Percentiles rank a stretch among this genome's conserved stretches.
Evolutionary conservation across 164 flowering plant species (phyloP).

Genomic region (Umbellularia californica): DNA sequence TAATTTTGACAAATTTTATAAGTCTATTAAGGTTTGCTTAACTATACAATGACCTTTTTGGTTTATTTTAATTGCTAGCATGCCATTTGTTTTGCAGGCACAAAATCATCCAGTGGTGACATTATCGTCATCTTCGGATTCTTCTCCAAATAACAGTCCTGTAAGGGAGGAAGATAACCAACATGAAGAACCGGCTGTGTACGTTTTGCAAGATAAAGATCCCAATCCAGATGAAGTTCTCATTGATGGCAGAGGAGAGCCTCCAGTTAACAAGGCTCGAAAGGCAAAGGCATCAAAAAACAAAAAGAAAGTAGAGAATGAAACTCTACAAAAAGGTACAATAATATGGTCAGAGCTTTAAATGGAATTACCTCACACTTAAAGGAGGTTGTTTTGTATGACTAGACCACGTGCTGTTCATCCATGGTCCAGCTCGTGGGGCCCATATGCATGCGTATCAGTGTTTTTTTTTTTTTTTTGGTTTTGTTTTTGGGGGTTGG

Average conservation of each 20-base stretch:
- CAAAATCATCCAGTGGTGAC: conserved; percentile 26
- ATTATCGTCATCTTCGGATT: conserved; percentile 59
- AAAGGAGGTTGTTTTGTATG: neutral
- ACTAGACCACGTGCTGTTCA: neutral
- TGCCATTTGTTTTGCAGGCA: conserved; percentile 32
- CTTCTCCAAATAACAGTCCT: conserved; percentile 28
- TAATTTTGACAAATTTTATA: no score
- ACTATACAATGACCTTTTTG: neutral
- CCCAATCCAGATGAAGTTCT: conserved; percentile 22
- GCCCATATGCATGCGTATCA: no score
- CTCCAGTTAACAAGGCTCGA: conserved; percentile 13
- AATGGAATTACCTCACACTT: neutral
- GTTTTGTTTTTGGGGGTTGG: no score
- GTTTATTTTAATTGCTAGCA: neutral
- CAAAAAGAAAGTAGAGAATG: conserved; percentile 16
- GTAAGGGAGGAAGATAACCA: conserved; percentile 22
- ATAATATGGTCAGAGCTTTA: neutral
- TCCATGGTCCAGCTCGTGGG: neutral
- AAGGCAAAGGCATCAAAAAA: conserved; percentile 16
- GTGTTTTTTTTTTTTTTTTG: no score
- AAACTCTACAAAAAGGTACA: conserved; percentile 20
- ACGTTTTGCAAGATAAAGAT: conserved; percentile 10
- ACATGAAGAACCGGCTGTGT: conserved; percentile 17
- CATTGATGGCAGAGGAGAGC: conserved; percentile 21
- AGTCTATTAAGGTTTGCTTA: no score